phyloP scores from a whole-genome alignment of 2,329 filamentous ascomycete genomes.

The Trichoderma sp. region DNA sequence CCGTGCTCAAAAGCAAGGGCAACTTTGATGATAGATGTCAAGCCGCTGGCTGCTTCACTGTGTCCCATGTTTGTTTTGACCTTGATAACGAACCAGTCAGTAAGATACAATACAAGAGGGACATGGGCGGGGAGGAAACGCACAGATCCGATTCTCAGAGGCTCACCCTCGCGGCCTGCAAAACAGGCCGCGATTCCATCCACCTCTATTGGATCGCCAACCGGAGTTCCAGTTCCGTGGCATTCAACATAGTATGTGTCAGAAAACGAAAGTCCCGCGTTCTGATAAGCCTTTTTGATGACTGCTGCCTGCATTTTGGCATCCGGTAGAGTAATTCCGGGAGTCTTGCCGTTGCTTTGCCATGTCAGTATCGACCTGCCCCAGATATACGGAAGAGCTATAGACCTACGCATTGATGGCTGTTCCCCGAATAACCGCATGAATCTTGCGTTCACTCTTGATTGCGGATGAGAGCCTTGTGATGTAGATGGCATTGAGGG shows the following conservation, averaged over 20 bases:
- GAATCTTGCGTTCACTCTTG: constrained; percentile 31
- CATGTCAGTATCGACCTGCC: not conserved
- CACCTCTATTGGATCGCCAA: constrained; percentile 57
- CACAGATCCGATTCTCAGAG: constrained; percentile 8
- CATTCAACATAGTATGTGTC: constrained; percentile 43
- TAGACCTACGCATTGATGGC: constrained; percentile 27
- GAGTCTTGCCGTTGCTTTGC: constrained; percentile 31
- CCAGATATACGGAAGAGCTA: not conserved
- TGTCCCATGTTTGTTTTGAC: constrained; percentile 34
- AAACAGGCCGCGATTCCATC: constrained; percentile 44
- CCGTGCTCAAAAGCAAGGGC: constrained; percentile 29
- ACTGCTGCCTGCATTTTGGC: constrained; percentile 39
- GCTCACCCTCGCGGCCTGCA: constrained; percentile 19
- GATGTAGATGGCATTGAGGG: constrained; percentile 36
- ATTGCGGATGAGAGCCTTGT: constrained; percentile 38
- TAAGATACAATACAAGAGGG: not conserved
- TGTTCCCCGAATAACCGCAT: constrained; percentile 30
- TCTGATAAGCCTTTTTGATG: constrained; percentile 37
- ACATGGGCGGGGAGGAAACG: not conserved
- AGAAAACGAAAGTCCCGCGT: constrained; percentile 14
- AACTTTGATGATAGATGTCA: constrained; percentile 31
- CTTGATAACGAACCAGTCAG: constrained; percentile 5
- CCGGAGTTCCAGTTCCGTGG: constrained; percentile 56
- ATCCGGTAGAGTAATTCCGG: constrained; percentile 35
- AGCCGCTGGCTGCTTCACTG: constrained; percentile 31